These are phyloP conservation scores for Magnaporthiopsis rhizophila DNA, from an alignment of 2,329 filamentous ascomycete genomes.

Conservation along the genomic window DNA sequence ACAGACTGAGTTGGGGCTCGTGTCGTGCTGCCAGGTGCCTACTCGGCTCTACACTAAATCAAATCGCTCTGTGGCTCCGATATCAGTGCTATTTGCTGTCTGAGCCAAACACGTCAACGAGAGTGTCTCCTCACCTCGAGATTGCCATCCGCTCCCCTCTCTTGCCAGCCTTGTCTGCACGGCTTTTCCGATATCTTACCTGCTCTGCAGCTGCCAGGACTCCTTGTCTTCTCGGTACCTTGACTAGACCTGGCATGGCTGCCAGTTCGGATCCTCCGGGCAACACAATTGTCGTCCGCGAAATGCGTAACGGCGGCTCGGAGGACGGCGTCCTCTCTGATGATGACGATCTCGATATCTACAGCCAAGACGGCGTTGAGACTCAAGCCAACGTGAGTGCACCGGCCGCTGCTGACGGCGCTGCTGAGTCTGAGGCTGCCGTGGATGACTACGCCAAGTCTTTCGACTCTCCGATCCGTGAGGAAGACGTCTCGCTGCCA, in stretches of 20 bases:
- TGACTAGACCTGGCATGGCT: conserved; percentile 4
- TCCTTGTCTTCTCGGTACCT: not conserved
- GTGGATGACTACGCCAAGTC: conserved; percentile 44
- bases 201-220: not conserved
- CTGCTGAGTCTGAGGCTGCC: conserved; percentile 18
- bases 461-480: conserved; percentile 35
- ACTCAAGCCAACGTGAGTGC: conserved; percentile 7
- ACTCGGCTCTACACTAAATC: no score
- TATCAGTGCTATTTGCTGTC: no score
- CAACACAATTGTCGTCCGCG: conserved; percentile 6
- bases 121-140: no score
- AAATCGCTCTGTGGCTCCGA: no score
- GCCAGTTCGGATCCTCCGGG: conserved; percentile 3
- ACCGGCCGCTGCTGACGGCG: not conserved
- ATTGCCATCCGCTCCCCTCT: no score
- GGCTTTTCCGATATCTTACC: not conserved
- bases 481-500: not conserved
- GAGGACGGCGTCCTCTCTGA: conserved; percentile 30
- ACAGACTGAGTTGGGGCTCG: no score
- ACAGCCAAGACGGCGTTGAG: conserved; percentile 29
- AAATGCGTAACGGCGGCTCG: conserved; percentile 10
- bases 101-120: no score
- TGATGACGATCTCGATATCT: conserved; percentile 40
- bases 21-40: no score
- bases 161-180: not conserved